Base-by-base conservation (phyloP, 164 flowering plant species). In the Euptelea pleiosperma region DNA sequence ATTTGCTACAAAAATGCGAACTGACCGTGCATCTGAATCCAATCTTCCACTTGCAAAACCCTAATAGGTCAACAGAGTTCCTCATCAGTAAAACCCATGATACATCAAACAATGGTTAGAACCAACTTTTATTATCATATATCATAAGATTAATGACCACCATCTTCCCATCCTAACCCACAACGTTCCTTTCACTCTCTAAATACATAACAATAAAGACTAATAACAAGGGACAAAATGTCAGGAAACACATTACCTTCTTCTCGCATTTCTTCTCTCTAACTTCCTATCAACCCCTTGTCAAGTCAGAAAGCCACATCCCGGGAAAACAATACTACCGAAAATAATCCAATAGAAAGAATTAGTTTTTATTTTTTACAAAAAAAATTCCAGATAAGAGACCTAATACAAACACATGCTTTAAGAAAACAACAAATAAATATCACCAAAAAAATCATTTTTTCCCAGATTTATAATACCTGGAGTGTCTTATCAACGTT, bases 1-100 rank as follows among this genome's bases (percentile, higher is more conserved):
- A 83, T 94, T 98, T 42, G 89, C 95, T 57, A 77, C 98, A 83
- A 94, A 94, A 81, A 85, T 70, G 40, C 98, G 96, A 65, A 94
- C 81, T 44, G 98, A 52, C 63, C 79, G 80, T 60, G 99, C 97
- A 84, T 94, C 99, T 47, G 85, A 59, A 70, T 94, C 99, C 61
- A 94, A 75, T 77, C 74, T 89, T 67, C 99, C 99, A 77, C 99
- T 94, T 6, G 98, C 98, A 75, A 94, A 94, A 48, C 99, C 99
- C 99, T 94, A 62, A 4, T 14, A 54, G 34, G 26, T 18, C 31
- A 68, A 67, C n/a, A 47, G 36, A 18, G 21, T 25, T 10, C 24
- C 4, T 33, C n/a, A 8, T 47, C 16, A 35, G 33, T 24, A 25
- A 24, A 37, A 25, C 19, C 29, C 28, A 58, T 47, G 24, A 11